Conservation (phyloP, 2,329 filamentous ascomycete genomes). For the Cladosporium sp. region DNA sequence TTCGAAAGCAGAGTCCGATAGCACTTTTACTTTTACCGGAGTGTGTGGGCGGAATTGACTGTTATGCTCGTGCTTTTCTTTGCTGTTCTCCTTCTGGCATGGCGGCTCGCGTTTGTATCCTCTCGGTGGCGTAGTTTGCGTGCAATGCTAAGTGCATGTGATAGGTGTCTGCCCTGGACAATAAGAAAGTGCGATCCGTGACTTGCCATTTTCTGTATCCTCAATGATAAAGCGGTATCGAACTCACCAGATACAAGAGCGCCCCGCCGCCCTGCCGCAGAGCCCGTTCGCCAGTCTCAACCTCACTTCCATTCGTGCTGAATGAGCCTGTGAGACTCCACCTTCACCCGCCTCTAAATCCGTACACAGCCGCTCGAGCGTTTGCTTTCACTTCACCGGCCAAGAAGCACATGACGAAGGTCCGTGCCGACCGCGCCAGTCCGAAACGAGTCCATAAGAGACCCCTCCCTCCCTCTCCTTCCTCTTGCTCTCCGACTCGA, state of each 20-base stretch:
- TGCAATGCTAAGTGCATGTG: not conserved
- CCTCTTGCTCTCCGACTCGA: not conserved
- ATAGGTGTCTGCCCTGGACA: not conserved
- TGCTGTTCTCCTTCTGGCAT: not conserved
- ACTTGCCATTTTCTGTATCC: not conserved
- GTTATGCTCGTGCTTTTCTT: not conserved
- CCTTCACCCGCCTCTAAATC: not conserved
- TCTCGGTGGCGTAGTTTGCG: not conserved
- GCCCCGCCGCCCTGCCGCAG: not conserved
- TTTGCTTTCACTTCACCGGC: conserved; percentile 7
- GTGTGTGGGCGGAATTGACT: not conserved
- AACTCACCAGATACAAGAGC: not conserved
- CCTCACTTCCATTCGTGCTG: not conserved
- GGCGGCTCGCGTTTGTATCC: not conserved
- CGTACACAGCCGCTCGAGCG: not conserved
- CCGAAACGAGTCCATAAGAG: not conserved
- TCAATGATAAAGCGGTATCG: not conserved
- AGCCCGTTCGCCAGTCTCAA: not conserved
- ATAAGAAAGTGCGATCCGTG: not conserved
- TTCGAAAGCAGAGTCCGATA: not conserved
- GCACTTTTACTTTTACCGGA: not conserved
- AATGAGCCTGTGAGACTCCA: not conserved
- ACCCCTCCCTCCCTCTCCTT: not conserved
- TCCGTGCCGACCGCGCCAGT: not conserved
- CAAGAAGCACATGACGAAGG: not conserved